Evolutionary conservation across 495 filamentous ascomycete genomes (phyloP).

Genomic region (Tuber melanosporum): DNA sequence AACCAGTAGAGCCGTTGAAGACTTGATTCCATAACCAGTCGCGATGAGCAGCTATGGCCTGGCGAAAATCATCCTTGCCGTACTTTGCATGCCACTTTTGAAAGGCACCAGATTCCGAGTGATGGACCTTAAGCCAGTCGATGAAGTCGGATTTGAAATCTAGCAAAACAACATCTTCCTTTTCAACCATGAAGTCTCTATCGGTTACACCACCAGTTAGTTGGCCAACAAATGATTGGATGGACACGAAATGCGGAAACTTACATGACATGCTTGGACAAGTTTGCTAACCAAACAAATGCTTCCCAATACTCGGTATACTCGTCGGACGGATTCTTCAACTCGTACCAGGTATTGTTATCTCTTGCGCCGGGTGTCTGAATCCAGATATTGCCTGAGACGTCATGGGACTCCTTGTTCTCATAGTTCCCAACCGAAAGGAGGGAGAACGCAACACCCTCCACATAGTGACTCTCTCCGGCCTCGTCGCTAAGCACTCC

Average conservation of each 20-base stretch:
- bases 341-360: conserved; percentile 55
- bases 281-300: conserved; percentile 61
- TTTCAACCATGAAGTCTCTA: conserved; percentile 50
- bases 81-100: conserved; percentile 49
- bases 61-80: conserved; percentile 53
- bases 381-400: conserved; percentile 56
- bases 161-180: conserved; percentile 44
- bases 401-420: conserved; percentile 43
- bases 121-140: conserved; percentile 47
- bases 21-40: conserved; percentile 61
- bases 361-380: conserved; percentile 46
- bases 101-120: conserved; percentile 45
- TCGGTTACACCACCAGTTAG: conserved; percentile 6
- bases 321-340: conserved; percentile 51
- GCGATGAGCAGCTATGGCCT: conserved; percentile 50
- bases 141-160: conserved; percentile 54
- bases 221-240: not conserved
- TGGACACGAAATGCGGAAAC: not conserved
- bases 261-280: conserved; percentile 59
- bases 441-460: conserved; percentile 50
- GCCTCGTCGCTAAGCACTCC: conserved; percentile 51
- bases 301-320: conserved; percentile 55
- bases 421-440: conserved; percentile 64
- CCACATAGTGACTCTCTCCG: conserved; percentile 46
- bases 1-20: conserved; percentile 42